Percentiles rank a stretch among this genome's conserved stretches.
Evolutionary conservation across 306 rosid species (phyloP).

Genomic region (Rubus idaeus): DNA sequence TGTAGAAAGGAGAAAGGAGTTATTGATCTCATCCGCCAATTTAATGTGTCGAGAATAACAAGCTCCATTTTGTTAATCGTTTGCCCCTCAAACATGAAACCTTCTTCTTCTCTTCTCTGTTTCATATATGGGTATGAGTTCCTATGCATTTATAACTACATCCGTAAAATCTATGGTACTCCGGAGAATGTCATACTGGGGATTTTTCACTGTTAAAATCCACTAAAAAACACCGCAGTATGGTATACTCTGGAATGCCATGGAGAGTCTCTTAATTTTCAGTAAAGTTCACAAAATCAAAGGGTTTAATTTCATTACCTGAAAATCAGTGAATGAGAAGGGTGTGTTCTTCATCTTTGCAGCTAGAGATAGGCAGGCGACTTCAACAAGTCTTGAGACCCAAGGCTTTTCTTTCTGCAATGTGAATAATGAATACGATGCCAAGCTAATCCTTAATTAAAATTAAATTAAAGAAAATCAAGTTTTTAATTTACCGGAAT

Average conservation of each 20-base stretch:
- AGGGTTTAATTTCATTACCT: slow-evolving; percentile 32
- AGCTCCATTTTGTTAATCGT: slow-evolving; percentile 62
- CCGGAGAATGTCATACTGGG: not conserved
- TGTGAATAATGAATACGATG: not conserved
- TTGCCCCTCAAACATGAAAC: slow-evolving; percentile 44
- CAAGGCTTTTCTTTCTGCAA: slow-evolving; percentile 59
- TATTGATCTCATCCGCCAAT: slow-evolving; percentile 76
- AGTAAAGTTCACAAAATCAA: not conserved
- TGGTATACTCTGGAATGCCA: not conserved
- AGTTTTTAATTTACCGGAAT: slow-evolving; percentile 41
- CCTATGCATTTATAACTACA: not conserved
- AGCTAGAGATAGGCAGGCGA: slow-evolving; percentile 63
- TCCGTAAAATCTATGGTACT: not conserved
- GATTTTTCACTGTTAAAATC: not conserved
- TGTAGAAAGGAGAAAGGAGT: slow-evolving; percentile 72
- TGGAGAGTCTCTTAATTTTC: not conserved
- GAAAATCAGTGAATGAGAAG: slow-evolving; percentile 38
- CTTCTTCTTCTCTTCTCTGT: slow-evolving; percentile 49
- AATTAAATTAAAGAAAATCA: not conserved
- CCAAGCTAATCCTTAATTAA: not conserved
- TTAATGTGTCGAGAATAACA: slow-evolving; percentile 57
- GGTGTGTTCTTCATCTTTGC: slow-evolving; percentile 64
- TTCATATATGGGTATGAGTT: slow-evolving; percentile 13
- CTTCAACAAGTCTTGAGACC: slow-evolving; percentile 45
- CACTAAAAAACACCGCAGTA: not conserved